phyloP scores from a whole-genome alignment of 2,329 filamentous ascomycete species.

The Cladophialophora chaetospira region DNA sequence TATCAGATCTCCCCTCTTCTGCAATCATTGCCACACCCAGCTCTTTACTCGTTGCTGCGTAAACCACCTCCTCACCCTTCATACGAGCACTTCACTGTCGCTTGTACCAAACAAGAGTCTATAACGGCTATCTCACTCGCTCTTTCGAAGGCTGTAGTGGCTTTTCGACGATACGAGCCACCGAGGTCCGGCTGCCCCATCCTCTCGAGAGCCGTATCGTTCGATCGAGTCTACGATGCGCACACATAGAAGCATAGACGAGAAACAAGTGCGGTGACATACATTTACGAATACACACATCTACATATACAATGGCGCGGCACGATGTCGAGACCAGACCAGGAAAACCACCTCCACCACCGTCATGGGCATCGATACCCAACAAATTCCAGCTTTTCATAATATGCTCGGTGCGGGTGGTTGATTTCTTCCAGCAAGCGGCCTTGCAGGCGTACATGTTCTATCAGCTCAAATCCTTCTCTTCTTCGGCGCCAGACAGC shows the following conservation, averaged over 20 bases:
- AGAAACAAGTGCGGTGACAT: conserved; percentile 4
- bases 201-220: neutral
- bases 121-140: neutral
- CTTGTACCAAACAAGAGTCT: conserved; percentile 8
- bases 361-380: conserved; percentile 68
- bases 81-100: conserved; percentile 23
- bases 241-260: neutral
- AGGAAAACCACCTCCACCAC: conserved; percentile 35
- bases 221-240: conserved; percentile 5
- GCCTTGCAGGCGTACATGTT: conserved; percentile 73
- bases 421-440: conserved; percentile 75
- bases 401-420: conserved; percentile 71
- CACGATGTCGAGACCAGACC: conserved; percentile 17
- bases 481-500: conserved; percentile 50
- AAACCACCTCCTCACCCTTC: neutral
- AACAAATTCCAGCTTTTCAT: conserved; percentile 71
- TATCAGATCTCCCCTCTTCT: neutral
- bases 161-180: neutral
- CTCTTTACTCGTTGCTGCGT: neutral
- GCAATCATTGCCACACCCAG: neutral
- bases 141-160: neutral
- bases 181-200: neutral
- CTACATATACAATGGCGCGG: conserved; percentile 10
- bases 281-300: neutral
- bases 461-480: conserved; percentile 74